Base-by-base conservation (phyloP, 2,329 filamentous ascomycete species). In the Dryadomyces quercivorus region DNA sequence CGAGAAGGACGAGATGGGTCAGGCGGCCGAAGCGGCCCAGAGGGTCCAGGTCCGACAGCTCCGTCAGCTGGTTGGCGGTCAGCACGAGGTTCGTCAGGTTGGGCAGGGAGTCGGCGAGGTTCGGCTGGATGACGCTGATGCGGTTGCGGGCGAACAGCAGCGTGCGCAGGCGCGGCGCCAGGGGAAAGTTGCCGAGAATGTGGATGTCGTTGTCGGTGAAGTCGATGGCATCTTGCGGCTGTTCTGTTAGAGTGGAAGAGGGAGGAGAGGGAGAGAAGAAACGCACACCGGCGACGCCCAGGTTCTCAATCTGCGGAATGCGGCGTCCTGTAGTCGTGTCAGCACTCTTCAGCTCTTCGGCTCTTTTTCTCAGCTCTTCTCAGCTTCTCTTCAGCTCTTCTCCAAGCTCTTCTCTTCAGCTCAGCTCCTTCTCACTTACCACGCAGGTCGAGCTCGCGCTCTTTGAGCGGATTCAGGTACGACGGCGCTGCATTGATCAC, bases 361-460 rank as follows among this genome's bases (percentile, higher is more conserved):
- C 22, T 21, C 21, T 13, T 48, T 15, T 7, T 5, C 15, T n/a
- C n/a, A 18, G 42, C n/a, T n/a, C 20, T n/a, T 20, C 31, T 20
- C 47, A 15, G 20, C 34, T n/a, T n/a, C 36, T 16, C 16, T 4
- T 21, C 21, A 6, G 4, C 21, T 48, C 21, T 15, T n/a, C n/a
- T n/a, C n/a, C n/a, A n/a, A n/a, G n/a, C n/a, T n/a, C 34, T n/a
- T n/a, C 36, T 16, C 16, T 4, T 21, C 21, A 6, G 4, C 21
- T 48, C 21, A 3, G n/a, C n/a, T n/a, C 9, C n/a, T 21, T 47
- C 47, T 5, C 6, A 36, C 49, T 20, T 21, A 97, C 93, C 93
- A 95, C 93, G 85, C 66, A 98, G 88, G 78, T 97, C 91, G 70
- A 98, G 83, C 81, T 98, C 93, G 72, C 93, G 89, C 80, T 98